Evolutionary conservation across 1,284 basidiomycete genomes (phyloP), one percentile per base, ranked within the genome.

Genomic region (Austropuccinia psidii): DNA sequence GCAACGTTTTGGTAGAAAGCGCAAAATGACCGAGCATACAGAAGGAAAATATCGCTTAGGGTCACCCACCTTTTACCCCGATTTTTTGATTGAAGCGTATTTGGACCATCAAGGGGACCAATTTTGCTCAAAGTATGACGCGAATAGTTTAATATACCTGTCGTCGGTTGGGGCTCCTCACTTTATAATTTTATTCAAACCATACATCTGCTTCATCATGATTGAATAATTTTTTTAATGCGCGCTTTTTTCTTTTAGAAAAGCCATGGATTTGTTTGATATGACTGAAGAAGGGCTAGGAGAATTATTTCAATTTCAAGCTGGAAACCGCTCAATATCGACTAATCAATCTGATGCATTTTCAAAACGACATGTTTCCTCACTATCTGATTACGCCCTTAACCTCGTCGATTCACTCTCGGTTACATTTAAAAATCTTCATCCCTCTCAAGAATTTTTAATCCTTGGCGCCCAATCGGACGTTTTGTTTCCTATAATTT

Each of bases 231-330:
- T 6, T 2, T 15, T 9, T 54, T 21, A 19, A 29, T 35, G 21
- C 17, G 21, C 49, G 21, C 17, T 39, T 31, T 41, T 5, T 64
- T 6, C 1, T 41, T 6, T 47, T 49, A 93, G 90, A 24, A 99
- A 98, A 83, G 95, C 96, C 21, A 99, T 99, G 95, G 95, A 98
- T 81, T 85, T 98, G 1, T 99, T 99, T 81, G 95, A 98, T 83
- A 89, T 99, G 87, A 93, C 92, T 0, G 84, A 85, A 4, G 85
- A 90, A 29, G 86, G 92, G 4, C 85, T 98, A 3, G 81, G 85
- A 47, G 86, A 87, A 49, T 85, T 98, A 24, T 77, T 77, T 29
- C 77, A 76, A 5, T 77, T 80, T 2, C 65, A 74, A 62, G 57
- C 64, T 2, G 37, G 60, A 61, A 1, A 65, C 72, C 41, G 84